Conservation (phyloP, 305 asterid species). For the Fraxinus angustifolia region DNA sequence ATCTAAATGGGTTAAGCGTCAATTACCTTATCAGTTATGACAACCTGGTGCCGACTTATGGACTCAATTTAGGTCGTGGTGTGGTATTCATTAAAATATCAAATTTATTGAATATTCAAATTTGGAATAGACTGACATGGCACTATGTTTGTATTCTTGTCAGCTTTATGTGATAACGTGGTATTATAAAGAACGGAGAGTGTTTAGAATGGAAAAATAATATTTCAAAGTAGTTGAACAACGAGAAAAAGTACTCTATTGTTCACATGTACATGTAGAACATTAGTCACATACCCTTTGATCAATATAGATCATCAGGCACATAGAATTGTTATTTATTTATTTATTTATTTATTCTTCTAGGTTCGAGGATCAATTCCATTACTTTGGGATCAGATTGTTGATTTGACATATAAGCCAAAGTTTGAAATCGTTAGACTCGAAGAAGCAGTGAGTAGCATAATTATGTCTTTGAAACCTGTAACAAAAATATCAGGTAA, state of each 20-base stretch:
- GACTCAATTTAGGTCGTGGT: not conserved
- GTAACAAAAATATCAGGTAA: not conserved
- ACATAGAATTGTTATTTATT: not conserved
- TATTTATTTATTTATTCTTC: constrained; percentile 20
- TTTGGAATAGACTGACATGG: not conserved
- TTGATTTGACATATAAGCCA: constrained; percentile 98
- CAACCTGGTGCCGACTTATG: not conserved
- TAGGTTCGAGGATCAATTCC: constrained; percentile 99
- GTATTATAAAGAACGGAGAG: not conserved
- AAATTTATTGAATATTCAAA: not conserved
- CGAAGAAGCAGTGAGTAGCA: constrained; percentile 85
- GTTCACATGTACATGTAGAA: not conserved
- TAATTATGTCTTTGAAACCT: constrained; percentile 17
- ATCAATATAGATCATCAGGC: not conserved
- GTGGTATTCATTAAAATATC: not conserved
- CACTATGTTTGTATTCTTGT: not conserved
- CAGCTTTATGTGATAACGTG: not conserved
- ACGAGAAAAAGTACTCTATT: not conserved
- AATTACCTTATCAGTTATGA: not conserved
- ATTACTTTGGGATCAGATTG: constrained; percentile 95
- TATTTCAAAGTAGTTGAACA: not conserved
- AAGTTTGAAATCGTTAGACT: constrained; percentile 78
- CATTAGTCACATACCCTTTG: not conserved
- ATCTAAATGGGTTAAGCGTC: not conserved
- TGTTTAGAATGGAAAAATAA: not conserved